Evolutionary conservation across 2,329 filamentous ascomycete species (phyloP).

Genomic region (Alternaria alternata): DNA sequence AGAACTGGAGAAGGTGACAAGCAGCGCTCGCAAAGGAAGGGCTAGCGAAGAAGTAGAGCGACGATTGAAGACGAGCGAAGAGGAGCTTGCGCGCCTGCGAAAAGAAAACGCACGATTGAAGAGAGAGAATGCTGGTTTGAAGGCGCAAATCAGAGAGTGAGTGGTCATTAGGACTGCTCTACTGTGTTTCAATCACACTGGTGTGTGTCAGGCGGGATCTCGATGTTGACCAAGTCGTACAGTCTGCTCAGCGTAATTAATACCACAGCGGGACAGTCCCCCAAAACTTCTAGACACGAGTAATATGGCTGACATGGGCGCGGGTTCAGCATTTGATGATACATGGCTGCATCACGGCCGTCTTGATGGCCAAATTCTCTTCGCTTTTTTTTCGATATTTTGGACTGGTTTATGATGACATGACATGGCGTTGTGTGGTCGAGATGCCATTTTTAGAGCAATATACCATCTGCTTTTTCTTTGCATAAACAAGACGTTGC

Average conservation of each 20-base stretch:
- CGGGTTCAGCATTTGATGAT: constrained; percentile 18
- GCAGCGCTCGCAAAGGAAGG: constrained; percentile 72
- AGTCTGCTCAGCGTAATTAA: constrained; percentile 8
- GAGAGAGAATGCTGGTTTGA: constrained; percentile 77
- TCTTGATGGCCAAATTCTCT: constrained; percentile 6
- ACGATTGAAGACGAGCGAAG: constrained; percentile 75
- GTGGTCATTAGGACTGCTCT: constrained; percentile 22
- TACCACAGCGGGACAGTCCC: neutral
- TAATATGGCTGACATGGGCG: neutral
- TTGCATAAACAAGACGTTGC: constrained; percentile 1
- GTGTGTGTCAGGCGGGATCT: neutral
- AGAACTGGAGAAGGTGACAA: constrained; percentile 85
- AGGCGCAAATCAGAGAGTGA: constrained; percentile 58
- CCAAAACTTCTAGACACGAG: neutral
- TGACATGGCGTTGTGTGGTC: constrained; percentile 20
- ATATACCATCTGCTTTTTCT: constrained; percentile 32
- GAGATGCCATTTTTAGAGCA: constrained; percentile 11
- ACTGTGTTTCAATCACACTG: neutral
- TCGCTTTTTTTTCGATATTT: neutral
- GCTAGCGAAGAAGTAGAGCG: constrained; percentile 80
- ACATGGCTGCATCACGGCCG: constrained; percentile 12
- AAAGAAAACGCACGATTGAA: constrained; percentile 87
- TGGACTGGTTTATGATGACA: constrained; percentile 12
- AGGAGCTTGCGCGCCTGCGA: constrained; percentile 79
- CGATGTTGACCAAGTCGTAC: constrained; percentile 12